These are phyloP conservation scores for Fusarium humuli DNA, from an alignment of 2,329 filamentous ascomycete genomes.

Conservation along the genomic window DNA sequence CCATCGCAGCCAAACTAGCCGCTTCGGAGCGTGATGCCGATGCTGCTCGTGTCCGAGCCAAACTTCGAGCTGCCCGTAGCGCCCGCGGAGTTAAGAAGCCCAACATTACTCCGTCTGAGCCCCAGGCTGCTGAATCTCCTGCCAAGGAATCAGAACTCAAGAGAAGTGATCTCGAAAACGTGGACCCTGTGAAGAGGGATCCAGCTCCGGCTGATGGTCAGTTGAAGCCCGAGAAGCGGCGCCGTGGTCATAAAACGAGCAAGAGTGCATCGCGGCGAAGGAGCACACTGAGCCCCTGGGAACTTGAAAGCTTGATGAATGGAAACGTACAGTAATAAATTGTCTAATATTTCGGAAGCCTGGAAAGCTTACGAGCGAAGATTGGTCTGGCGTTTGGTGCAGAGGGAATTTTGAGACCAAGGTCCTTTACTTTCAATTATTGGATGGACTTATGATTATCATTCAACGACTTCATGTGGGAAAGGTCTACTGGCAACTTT, in stretches of 20 bases:
- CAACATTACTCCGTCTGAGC: conserved; percentile 40
- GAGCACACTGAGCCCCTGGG: conserved; percentile 80
- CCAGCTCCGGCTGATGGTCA: conserved; percentile 32
- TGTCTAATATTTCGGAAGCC: conserved; percentile 32
- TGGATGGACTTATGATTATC: background rate
- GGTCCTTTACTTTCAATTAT: background rate
- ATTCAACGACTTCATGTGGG: background rate
- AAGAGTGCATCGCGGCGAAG: conserved; percentile 72
- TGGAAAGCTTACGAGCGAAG: conserved; percentile 34
- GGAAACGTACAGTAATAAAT: conserved; percentile 58
- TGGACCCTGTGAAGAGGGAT: conserved; percentile 54
- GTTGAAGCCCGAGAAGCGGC: conserved; percentile 56
- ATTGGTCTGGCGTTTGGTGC: conserved; percentile 42
- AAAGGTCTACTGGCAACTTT: background rate
- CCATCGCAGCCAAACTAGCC: conserved; percentile 72
- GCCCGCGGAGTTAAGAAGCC: conserved; percentile 51
- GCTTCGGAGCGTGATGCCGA: conserved; percentile 73
- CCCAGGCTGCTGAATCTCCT: conserved; percentile 14
- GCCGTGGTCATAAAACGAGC: conserved; percentile 64
- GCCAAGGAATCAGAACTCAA: conserved; percentile 15
- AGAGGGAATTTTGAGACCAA: conserved; percentile 14
- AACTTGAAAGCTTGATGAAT: conserved; percentile 73
- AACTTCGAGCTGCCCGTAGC: conserved; percentile 66
- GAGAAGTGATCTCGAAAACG: conserved; percentile 38
- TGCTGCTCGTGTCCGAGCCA: conserved; percentile 71